Conservation (phyloP, 2,329 filamentous ascomycete species). For the Tolypocladium inflatum region DNA sequence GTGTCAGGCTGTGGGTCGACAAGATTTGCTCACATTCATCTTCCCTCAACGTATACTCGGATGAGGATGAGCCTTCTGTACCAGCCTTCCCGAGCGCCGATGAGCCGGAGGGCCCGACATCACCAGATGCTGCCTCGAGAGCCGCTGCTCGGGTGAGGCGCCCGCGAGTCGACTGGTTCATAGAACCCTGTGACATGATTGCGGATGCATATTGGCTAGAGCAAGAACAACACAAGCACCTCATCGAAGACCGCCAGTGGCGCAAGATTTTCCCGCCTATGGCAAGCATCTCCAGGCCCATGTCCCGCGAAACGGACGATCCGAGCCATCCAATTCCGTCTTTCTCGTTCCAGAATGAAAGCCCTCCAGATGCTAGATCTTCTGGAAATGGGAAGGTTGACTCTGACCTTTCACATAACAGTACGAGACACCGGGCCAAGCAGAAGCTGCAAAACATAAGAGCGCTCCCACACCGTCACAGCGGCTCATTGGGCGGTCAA, state of each 20-base stretch:
- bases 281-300: conserved; percentile 16
- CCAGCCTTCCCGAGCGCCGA: conserved; percentile 39
- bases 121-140: conserved; percentile 33
- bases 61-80: conserved; percentile 18
- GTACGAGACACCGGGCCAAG: conserved; percentile 48
- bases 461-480: conserved; percentile 45
- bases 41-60: conserved; percentile 12
- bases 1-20: conserved; percentile 70
- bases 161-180: conserved; percentile 74
- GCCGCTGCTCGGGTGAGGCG: conserved; percentile 53
- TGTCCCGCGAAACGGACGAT: conserved; percentile 21
- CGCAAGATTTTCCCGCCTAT: conserved; percentile 55
- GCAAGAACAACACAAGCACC: conserved; percentile 65
- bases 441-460: conserved; percentile 50
- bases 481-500: conserved; percentile 33
- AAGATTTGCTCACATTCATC: conserved; percentile 37
- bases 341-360: conserved; percentile 15
- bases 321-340: conserved; percentile 11
- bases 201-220: conserved; percentile 90
- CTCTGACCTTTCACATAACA: conserved; percentile 36
- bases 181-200: conserved; percentile 74
- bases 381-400: conserved; percentile 18
- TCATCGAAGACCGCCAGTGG: conserved; percentile 74
- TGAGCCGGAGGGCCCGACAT: conserved; percentile 28
- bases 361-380: conserved; percentile 10